These are phyloP conservation scores for Wallemia mellicola DNA, from an alignment of 1,284 basidiomycete species.

Conservation along the genomic window DNA sequence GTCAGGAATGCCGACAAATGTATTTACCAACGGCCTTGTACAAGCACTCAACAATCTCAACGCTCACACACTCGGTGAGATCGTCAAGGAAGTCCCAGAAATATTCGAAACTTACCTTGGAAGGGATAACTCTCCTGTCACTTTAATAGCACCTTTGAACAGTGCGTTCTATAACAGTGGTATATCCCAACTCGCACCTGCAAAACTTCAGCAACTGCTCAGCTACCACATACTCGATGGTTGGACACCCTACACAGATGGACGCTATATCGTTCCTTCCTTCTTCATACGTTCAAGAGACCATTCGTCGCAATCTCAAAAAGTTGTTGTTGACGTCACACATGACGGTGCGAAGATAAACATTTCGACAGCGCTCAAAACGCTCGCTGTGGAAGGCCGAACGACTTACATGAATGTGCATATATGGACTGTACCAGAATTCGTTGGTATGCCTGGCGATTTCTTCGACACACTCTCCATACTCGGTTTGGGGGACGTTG, in stretches of 20 bases:
- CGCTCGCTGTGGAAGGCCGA: not conserved
- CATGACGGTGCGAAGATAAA: too few species aligned
- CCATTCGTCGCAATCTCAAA: not conserved
- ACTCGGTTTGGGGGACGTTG: not conserved
- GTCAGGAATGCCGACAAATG: not conserved
- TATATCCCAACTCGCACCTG: not conserved
- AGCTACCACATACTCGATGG: not conserved
- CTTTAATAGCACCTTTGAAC: not conserved
- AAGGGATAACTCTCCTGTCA: not conserved
- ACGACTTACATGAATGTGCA: not conserved
- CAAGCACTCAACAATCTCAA: not conserved
- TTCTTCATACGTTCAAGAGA: not conserved
- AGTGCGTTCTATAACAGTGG: not conserved
- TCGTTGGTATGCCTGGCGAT: not conserved
- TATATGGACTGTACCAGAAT: not conserved
- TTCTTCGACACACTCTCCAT: not conserved
- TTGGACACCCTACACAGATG: not conserved
- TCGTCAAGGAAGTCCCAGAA: not conserved
- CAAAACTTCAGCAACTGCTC: not conserved
- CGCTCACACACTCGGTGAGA: not conserved
- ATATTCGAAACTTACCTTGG: not conserved
- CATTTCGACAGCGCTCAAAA: too few species aligned
- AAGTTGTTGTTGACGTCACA: not conserved
- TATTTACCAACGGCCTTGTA: not conserved
- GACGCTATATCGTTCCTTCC: not conserved